Evolutionary conservation across 2,329 filamentous ascomycete species (phyloP).

Genomic region (Lanzia echinophila): DNA sequence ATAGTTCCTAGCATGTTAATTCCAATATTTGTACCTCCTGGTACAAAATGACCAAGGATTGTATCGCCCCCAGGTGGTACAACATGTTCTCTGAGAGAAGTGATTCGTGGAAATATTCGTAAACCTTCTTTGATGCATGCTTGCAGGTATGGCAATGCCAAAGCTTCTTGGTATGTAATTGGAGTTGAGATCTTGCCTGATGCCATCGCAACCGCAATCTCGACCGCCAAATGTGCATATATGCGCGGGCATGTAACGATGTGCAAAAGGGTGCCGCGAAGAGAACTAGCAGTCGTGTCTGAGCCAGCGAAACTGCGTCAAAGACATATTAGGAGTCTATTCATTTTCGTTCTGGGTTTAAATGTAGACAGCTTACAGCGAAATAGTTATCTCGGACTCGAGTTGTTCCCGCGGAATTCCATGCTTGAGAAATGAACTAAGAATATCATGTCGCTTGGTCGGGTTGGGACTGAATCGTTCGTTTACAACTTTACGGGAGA

Average conservation of each 20-base stretch:
- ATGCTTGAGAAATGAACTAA: constrained; percentile 21
- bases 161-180: constrained; percentile 32
- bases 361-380: neutral
- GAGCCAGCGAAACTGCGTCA: constrained; percentile 27
- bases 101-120: constrained; percentile 39
- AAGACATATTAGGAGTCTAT: neutral
- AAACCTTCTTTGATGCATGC: constrained; percentile 45
- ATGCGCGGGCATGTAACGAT: constrained; percentile 44
- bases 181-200: constrained; percentile 1
- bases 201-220: constrained; percentile 34
- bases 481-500: neutral
- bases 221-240: constrained; percentile 38
- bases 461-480: neutral
- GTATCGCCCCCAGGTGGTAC: constrained; percentile 13
- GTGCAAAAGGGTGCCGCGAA: constrained; percentile 47
- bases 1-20: neutral
- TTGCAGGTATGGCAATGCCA: constrained; percentile 40
- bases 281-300: constrained; percentile 49
- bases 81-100: constrained; percentile 22
- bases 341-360: too few relatives aligned
- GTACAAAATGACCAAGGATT: constrained; percentile 14
- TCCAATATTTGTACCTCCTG: constrained; percentile 29
- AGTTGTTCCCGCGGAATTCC: constrained; percentile 11
- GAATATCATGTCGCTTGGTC: constrained; percentile 33
- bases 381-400: neutral